These are phyloP conservation scores for Chloranthus sessilifolius DNA, from an alignment of 164 flowering plant genomes.

Conservation along the genomic window DNA sequence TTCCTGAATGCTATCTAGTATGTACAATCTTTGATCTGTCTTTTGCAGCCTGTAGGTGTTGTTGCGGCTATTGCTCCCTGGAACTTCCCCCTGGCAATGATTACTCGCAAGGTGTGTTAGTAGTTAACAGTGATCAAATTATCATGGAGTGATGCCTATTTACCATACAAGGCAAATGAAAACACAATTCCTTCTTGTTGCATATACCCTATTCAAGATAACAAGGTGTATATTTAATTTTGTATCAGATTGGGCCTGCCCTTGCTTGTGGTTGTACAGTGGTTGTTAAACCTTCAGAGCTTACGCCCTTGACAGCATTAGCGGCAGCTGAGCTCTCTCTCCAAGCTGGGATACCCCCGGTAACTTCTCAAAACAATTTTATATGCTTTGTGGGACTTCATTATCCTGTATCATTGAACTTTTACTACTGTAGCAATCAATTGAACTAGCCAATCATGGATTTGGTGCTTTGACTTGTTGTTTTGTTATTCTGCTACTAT, in stretches of 20 bases:
- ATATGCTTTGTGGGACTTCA: too few relatives aligned
- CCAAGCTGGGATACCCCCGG: constrained; percentile 99
- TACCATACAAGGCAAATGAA: neutral
- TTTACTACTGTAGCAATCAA: too few relatives aligned
- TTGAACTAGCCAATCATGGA: too few relatives aligned
- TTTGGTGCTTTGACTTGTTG: too few relatives aligned
- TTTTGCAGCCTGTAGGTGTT: constrained; percentile 94
- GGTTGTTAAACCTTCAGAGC: constrained; percentile 92
- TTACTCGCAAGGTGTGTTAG: constrained; percentile 79
- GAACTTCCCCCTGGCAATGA: constrained; percentile 99
- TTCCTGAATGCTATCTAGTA: too few relatives aligned
- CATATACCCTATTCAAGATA: constrained; percentile 1
- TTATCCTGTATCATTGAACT: too few relatives aligned
- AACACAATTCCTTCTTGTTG: neutral
- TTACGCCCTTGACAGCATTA: constrained; percentile 94
- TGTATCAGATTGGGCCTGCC: constrained; percentile 88
- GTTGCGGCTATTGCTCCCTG: constrained; percentile 97
- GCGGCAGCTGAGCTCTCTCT: constrained; percentile 94
- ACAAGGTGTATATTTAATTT: constrained; percentile 1
- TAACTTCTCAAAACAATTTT: too few relatives aligned
- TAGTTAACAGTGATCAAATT: neutral
- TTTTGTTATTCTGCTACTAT: too few relatives aligned
- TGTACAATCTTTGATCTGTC: neutral
- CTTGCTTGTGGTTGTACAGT: constrained; percentile 99
- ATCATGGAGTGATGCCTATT: neutral